Evolutionary conservation across 1,139 yeast genomes (phyloP).

Genomic region (Candida sojae): DNA sequence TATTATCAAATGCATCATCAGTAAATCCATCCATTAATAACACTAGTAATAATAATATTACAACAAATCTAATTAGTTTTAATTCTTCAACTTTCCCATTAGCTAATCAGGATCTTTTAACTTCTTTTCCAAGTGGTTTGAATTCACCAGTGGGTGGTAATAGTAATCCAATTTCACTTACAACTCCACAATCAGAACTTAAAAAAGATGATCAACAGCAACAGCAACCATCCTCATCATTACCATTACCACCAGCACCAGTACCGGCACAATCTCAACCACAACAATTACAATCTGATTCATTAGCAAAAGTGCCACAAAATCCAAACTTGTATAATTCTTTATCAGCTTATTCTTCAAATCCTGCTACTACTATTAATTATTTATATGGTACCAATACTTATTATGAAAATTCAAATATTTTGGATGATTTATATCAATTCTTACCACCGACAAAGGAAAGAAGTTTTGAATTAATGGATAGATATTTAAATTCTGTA

Average conservation of each 20-base stretch:
- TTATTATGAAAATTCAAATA: constrained; percentile 39
- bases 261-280: constrained; percentile 2
- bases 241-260: constrained; percentile 10
- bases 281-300: constrained; percentile 1
- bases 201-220: neutral
- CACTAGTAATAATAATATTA: neutral
- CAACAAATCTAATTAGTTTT: constrained; percentile 16
- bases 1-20: neutral
- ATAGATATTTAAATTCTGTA: constrained; percentile 51
- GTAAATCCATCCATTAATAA: neutral
- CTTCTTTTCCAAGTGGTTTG: constrained; percentile 9
- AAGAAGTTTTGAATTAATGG: constrained; percentile 51
- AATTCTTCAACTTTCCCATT: constrained; percentile 39
- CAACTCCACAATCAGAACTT: no score
- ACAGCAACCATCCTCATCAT: constrained; percentile 1
- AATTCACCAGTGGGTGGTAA: constrained; percentile 4
- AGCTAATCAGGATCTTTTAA: constrained; percentile 17
- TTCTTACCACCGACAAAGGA: constrained; percentile 40
- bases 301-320: constrained; percentile 11
- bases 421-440: constrained; percentile 35
- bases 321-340: constrained; percentile 27
- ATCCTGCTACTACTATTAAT: constrained; percentile 42
- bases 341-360: constrained; percentile 31
- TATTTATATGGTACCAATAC: constrained; percentile 47
- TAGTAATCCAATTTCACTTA: neutral